These are phyloP conservation scores for Peziza echinospora DNA, from an alignment of 495 filamentous ascomycete genomes.

Conservation along the genomic window DNA sequence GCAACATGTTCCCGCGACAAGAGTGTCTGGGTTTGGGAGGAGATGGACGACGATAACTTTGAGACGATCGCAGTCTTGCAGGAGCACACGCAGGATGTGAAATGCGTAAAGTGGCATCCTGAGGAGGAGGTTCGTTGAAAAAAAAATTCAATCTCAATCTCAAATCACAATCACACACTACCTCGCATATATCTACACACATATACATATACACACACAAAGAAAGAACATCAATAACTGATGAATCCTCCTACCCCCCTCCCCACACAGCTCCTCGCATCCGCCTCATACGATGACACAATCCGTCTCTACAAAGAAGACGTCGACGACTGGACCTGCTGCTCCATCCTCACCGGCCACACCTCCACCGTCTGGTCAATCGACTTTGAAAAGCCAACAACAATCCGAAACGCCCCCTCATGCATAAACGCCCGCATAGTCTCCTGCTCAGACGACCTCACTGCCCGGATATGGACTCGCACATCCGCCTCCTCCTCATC, in stretches of 20 bases:
- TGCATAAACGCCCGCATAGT: conserved; percentile 33
- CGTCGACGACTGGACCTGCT: conserved; percentile 76
- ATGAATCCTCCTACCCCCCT: conserved; percentile 12
- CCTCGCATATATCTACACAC: background rate
- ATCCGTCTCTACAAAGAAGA: conserved; percentile 79
- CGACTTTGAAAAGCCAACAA: conserved; percentile 45
- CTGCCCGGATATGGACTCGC: conserved; percentile 55
- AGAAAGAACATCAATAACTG: background rate
- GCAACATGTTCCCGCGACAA: conserved; percentile 86
- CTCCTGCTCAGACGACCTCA: conserved; percentile 59
- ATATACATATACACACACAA: no score
- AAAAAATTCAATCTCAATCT: no score
- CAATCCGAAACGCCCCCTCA: conserved; percentile 11
- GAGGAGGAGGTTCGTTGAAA: conserved; percentile 27
- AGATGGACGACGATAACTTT: conserved; percentile 74
- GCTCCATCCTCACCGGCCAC: conserved; percentile 61
- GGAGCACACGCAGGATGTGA: conserved; percentile 89
- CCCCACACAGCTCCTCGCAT: conserved; percentile 44
- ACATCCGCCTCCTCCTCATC: conserved; percentile 22
- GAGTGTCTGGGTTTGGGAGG: conserved; percentile 98
- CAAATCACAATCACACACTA: no score
- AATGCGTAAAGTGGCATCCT: conserved; percentile 79
- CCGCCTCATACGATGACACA: conserved; percentile 78
- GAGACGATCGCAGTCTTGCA: conserved; percentile 87
- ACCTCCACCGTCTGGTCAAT: conserved; percentile 68